A percentile compares a stretch with the other conserved stretches of the same genome.
phyloP scores from a whole-genome alignment of 2,329 filamentous ascomycete genomes.

The Thyridium curvatum region DNA sequence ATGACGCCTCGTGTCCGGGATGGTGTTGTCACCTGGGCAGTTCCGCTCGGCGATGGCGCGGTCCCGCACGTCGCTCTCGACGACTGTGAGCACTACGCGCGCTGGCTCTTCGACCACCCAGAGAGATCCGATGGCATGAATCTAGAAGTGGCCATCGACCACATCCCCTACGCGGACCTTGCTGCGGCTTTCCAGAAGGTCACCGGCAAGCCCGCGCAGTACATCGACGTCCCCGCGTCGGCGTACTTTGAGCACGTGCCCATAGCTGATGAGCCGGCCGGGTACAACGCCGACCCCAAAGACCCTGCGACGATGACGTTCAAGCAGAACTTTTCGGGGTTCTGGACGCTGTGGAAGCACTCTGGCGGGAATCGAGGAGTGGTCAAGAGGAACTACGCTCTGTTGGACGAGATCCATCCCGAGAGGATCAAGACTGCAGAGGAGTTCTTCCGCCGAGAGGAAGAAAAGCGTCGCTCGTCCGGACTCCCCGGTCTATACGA shows the following conservation, averaged over 20 bases:
- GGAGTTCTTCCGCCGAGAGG: conserved; percentile 35
- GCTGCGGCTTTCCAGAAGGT: conserved; percentile 21
- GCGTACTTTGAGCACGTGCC: conserved; percentile 20
- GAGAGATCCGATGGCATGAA: conserved; percentile 18
- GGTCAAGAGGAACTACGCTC: conserved; percentile 35
- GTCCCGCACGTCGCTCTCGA: conserved; percentile 19
- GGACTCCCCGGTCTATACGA: conserved; percentile 6
- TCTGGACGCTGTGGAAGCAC: conserved; percentile 39
- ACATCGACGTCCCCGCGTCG: conserved; percentile 8
- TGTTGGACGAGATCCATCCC: conserved; percentile 47
- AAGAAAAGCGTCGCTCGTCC: conserved; percentile 7
- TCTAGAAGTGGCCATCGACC: conserved; percentile 21
- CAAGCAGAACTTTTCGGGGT: conserved; percentile 42
- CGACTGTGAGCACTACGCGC: conserved; percentile 20
- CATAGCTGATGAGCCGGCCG: conserved; percentile 20
- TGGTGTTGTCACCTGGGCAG: no score
- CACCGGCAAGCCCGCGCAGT: conserved; percentile 21
- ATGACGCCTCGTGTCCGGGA: conserved; percentile 14
- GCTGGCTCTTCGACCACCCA: conserved; percentile 22
- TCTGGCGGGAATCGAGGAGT: conserved; percentile 33
- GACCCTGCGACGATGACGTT: conserved; percentile 29
- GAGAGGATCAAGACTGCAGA: conserved; percentile 37
- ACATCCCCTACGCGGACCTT: conserved; percentile 18
- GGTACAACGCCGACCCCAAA: conserved; percentile 23
- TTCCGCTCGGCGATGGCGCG: conserved; percentile 16